A percentile compares a stretch with the other conserved stretches of the same genome.
Evolutionary conservation across 78 protist genomes (phyloP).

Genomic region (Chrysochromulina tobinii): DNA sequence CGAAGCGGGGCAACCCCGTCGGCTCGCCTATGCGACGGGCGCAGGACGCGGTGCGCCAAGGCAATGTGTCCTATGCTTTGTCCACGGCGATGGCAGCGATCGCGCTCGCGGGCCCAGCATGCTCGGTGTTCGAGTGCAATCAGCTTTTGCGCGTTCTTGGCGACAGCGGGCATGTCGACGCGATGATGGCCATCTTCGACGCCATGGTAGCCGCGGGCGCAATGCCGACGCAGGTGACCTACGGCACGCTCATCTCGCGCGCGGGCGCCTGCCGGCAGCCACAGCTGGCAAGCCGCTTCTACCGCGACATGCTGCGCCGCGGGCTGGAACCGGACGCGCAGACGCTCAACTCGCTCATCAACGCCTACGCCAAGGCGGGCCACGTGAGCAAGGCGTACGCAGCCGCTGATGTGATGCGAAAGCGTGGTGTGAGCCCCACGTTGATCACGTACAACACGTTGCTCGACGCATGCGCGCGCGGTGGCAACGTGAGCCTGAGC

Average conservation of each 20-base stretch:
- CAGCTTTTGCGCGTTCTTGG: not conserved
- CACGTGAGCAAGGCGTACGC: not conserved
- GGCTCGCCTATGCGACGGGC: too few species aligned
- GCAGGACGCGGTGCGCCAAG: too few species aligned
- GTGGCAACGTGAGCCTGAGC: not conserved
- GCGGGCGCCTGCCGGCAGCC: not conserved
- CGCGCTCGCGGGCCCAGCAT: too few species aligned
- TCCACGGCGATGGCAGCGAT: too few species aligned
- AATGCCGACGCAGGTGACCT: constrained; percentile 7
- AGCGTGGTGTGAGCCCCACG: not conserved
- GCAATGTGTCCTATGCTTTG: too few species aligned
- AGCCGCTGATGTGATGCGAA: not conserved
- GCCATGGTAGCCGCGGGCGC: not conserved
- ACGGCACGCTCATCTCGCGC: constrained; percentile 23
- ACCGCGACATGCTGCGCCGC: not conserved
- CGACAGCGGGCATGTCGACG: not conserved
- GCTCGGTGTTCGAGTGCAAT: not conserved
- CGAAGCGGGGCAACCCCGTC: too few species aligned
- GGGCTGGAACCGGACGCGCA: constrained; percentile 11
- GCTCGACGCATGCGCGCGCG: constrained; percentile 27
- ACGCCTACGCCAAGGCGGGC: constrained; percentile 3
- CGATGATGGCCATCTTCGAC: not conserved
- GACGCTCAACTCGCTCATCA: not conserved
- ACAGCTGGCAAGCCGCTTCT: not conserved
- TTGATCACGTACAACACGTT: not conserved